phyloP scores from a whole-genome alignment of 2,329 filamentous ascomycete genomes.

The Fusarium chaquense region DNA sequence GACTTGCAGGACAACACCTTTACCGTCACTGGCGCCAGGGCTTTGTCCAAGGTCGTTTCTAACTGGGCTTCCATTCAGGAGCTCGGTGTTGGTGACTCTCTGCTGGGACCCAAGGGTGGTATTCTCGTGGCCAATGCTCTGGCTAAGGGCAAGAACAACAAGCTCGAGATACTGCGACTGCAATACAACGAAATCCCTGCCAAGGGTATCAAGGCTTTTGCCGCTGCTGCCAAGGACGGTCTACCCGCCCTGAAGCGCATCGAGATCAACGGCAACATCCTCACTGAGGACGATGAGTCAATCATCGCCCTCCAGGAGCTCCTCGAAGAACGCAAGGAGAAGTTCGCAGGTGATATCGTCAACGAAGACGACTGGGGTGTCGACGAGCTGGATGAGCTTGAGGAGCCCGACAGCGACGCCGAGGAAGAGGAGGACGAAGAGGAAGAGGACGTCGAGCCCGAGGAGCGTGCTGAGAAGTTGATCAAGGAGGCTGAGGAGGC shows the following conservation, averaged over 20 bases:
- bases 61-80: conserved; percentile 83
- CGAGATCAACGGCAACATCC: conserved; percentile 97
- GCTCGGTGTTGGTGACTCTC: conserved; percentile 88
- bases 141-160: conserved; percentile 78
- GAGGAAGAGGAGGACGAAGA: conserved; percentile 77
- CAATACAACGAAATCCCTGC: conserved; percentile 96
- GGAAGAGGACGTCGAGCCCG: conserved; percentile 69
- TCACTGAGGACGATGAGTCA: conserved; percentile 83
- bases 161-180: conserved; percentile 83
- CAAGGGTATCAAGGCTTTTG: conserved; percentile 77
- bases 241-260: conserved; percentile 85
- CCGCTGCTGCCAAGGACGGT: conserved; percentile 72
- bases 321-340: conserved; percentile 82
- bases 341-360: conserved; percentile 72
- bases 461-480: conserved; percentile 76
- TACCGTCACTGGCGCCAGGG: conserved; percentile 81
- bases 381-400: conserved; percentile 87
- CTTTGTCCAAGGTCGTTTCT: conserved; percentile 79
- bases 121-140: conserved; percentile 80
- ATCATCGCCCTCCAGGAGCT: conserved; percentile 76
- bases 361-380: conserved; percentile 87
- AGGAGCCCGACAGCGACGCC: conserved; percentile 78
- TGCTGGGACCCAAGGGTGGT: conserved; percentile 82
- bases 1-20: conserved; percentile 99
- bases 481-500: conserved; percentile 77